Percentiles rank a stretch among this genome's conserved stretches.
Conservation (phyloP, 1,284 basidiomycete species). For the Fomitopsis palustris region DNA sequence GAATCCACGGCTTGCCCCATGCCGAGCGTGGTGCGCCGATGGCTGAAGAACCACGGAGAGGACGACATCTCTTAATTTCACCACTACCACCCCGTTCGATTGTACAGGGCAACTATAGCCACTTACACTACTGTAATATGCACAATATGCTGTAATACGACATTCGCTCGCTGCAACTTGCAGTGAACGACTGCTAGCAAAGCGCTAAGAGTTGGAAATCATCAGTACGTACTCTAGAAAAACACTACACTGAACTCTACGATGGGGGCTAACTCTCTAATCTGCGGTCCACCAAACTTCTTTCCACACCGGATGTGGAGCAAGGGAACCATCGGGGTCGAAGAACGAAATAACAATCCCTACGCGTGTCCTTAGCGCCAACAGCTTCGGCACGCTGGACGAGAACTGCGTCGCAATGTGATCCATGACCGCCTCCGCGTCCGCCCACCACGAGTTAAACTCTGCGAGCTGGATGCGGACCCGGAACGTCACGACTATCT, state of each 20-base stretch:
- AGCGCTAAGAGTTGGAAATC: too few relatives aligned
- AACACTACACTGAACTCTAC: too few relatives aligned
- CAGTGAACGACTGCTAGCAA: too few relatives aligned
- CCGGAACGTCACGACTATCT: not conserved
- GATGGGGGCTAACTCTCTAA: too few relatives aligned
- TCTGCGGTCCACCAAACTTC: not conserved
- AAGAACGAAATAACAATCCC: not conserved
- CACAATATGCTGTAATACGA: too few relatives aligned
- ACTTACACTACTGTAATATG: too few relatives aligned
- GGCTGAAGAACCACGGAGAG: conserved; percentile 50
- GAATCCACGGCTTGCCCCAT: conserved; percentile 64
- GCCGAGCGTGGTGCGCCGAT: conserved; percentile 48
- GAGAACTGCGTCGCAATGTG: not conserved
- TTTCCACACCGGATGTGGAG: not conserved
- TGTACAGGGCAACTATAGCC: too few relatives aligned
- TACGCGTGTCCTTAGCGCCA: not conserved
- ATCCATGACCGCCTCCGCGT: not conserved
- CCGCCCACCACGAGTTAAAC: not conserved
- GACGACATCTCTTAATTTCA: not conserved
- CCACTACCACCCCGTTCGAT: not conserved
- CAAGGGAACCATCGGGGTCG: not conserved
- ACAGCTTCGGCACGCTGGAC: not conserved
- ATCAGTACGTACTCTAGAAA: too few relatives aligned
- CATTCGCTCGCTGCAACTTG: too few relatives aligned
- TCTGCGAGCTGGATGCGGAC: not conserved